Conservation (phyloP, 768 basidiomycete genomes). For the Pulveroboletus sp. region DNA sequence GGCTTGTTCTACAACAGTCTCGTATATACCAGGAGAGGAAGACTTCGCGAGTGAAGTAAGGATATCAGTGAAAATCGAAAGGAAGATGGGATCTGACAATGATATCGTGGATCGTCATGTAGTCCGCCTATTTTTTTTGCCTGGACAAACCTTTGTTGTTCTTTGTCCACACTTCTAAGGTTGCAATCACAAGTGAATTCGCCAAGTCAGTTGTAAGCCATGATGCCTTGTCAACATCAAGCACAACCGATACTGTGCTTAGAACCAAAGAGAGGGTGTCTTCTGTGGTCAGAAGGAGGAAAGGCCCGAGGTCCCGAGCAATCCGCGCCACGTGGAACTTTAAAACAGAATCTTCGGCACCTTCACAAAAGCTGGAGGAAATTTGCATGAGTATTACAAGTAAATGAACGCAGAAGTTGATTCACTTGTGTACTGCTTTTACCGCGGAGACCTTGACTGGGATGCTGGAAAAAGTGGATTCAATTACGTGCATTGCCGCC, state of each 20-base stretch:
- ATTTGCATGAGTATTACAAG: slow-evolving; percentile 4
- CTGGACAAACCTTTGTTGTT: slow-evolving; percentile 68
- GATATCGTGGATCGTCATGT: slow-evolving; percentile 1
- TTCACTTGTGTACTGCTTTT: slow-evolving; percentile 88
- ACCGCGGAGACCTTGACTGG: slow-evolving; percentile 94
- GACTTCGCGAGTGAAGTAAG: slow-evolving; percentile 65
- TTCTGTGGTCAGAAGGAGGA: slow-evolving; percentile 73
- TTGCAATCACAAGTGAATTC: slow-evolving; percentile 55
- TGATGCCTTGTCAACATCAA: slow-evolving; percentile 65
- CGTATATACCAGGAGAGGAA: slow-evolving; percentile 55
- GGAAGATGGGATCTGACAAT: slow-evolving; percentile 76
- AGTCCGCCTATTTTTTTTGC: not conserved
- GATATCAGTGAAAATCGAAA: slow-evolving; percentile 81
- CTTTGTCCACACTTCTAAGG: slow-evolving; percentile 80
- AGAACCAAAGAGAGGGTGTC: slow-evolving; percentile 86
- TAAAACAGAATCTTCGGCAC: slow-evolving; percentile 51
- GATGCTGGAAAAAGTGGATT: slow-evolving; percentile 63
- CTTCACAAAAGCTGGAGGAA: slow-evolving; percentile 60
- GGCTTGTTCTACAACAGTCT: slow-evolving; percentile 65
- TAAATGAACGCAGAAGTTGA: not conserved
- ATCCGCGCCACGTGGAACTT: slow-evolving; percentile 67
- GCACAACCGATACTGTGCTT: slow-evolving; percentile 76
- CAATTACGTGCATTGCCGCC: slow-evolving; percentile 82
- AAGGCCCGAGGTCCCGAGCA: slow-evolving; percentile 76
- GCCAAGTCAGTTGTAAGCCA: slow-evolving; percentile 73